Evolutionary conservation across 2,329 filamentous ascomycete species (phyloP), one percentile per base, ranked within the genome.

Genomic region (Fusarium nodosum): DNA sequence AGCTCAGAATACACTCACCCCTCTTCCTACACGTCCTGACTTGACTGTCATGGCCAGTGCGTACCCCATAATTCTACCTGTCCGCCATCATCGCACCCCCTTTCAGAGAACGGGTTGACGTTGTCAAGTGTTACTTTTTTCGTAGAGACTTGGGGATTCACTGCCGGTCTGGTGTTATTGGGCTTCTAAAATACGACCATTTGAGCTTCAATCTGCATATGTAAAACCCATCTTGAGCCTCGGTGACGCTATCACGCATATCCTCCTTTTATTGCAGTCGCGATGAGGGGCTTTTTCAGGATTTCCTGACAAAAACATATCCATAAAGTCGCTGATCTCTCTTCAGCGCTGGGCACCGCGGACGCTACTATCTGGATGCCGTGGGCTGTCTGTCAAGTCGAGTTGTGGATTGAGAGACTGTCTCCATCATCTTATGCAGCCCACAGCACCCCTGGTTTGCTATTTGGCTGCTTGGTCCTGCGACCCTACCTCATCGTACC

Each of bases 401-500:
- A 72, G 66, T 73, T 71, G 60, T 71, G 68, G 68, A 71, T 71
- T 68, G 15, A 71, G 60, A 69, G 65, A 61, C 54, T 63, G 62
- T 65, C 62, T 66, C 74, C 73, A 72, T 75, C 77, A 73, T 77
- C 77, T 73, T 72, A 74, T 74, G 72, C 73, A 78, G 72, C 74
- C 77, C 77, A 80, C 38, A 77, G 65, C 72, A 41, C 76, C 76
- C 77, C 76, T 73, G 71, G 66, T 73, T 73, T 65, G 44, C 39
- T 62, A 53, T 45, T 63, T 50, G 60, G 63, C 68, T 75, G 77
- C 69, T 82, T 76, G 44, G 75, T 75, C 76, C 77, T 77, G 73
- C 74, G 71, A 77, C 76, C 79, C 78, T 79, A 77, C 78, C 77
- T 79, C 78, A 78, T 80, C 78, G 75, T 72, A 75, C 74, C 78